Base-by-base conservation (phyloP, 148 eudicot species). In the Heliosperma pusillum region DNA sequence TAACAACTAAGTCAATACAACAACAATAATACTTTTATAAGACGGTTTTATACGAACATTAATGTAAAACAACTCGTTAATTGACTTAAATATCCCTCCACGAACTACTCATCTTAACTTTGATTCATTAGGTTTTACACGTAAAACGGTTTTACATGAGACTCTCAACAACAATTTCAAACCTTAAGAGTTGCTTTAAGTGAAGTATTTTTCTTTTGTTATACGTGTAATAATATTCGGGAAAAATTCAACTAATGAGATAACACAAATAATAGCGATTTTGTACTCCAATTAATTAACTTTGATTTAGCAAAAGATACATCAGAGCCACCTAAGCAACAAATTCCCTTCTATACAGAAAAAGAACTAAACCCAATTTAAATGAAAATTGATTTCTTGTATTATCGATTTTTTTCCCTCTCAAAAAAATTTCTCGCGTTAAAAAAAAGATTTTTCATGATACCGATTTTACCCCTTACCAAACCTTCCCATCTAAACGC, bases 311-410 rank as follows among this genome's bases (percentile, higher is more conserved):
- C 56, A 40, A 67, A 27, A 66, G 53, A 20, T 60, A 74, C 82
- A 79, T 47, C 16, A 69, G 8, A 66, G 59, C 77, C 81, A 74
- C 67, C 27, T 45, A 42, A n/a, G 44, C 63, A 73, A 30, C 16
- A 27, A 56, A 57, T 17, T 58, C 69, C 73, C 81, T 67, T 67
- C 73, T 58, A 76, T 79, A 74, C 68, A 26, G 24, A 22, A 67
- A 20, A 30, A 70, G 24, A 40, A 20, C 22, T 7, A 72, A 44
- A 61, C 7, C 53, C n/a, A 20, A 50, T 61, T n/a, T n/a, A 53
- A 29, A 5, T 19, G 47, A 74, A 72, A 57, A 30, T 7, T 33
- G 36, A 65, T 57, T 68, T 70, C 24, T 30, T 50, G 9, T n/a
- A 15, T 62, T 74, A 45, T 42, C 68, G 24, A 19, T 40, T 73